A percentile compares a stretch with the other conserved stretches of the same genome.
Evolutionary conservation across 148 eudicot genomes (phyloP).

Genomic region (Chenopodium formosanum): DNA sequence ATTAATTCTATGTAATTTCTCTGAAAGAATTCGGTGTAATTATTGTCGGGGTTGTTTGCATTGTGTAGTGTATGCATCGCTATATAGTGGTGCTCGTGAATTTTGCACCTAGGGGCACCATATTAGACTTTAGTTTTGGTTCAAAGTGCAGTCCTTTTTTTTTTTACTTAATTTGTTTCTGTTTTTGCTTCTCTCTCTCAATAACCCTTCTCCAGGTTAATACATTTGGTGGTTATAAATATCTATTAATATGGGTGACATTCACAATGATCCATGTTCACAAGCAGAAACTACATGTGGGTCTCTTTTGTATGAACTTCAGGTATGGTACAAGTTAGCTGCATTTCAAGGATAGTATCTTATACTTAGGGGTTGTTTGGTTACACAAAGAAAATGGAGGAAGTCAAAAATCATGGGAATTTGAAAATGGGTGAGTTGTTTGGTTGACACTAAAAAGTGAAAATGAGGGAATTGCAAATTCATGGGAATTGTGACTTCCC

Average conservation of each 20-base stretch:
- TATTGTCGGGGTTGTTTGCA: neutral
- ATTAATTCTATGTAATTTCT: neutral
- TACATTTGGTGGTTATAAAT: slow-evolving; percentile 10
- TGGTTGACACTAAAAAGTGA: too few species aligned
- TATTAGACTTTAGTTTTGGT: neutral
- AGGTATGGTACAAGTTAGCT: slow-evolving; percentile 31
- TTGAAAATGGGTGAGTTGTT: too few species aligned
- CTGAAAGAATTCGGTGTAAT: neutral
- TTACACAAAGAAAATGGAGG: too few species aligned
- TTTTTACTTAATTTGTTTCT: neutral
- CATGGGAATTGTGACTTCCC: too few species aligned
- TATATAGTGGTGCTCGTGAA: neutral
- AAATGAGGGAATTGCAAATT: too few species aligned
- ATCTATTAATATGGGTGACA: slow-evolving; percentile 31
- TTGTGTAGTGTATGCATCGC: neutral
- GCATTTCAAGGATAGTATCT: neutral
- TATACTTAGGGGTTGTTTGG: too few species aligned
- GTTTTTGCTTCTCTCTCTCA: neutral
- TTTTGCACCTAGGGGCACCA: neutral
- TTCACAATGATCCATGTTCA: slow-evolving; percentile 35
- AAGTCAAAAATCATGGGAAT: too few species aligned
- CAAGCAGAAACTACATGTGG: slow-evolving; percentile 45
- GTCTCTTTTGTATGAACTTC: slow-evolving; percentile 43
- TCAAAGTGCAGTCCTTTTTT: neutral
- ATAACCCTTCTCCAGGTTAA: slow-evolving; percentile 8